Evolutionary conservation across 2,329 filamentous ascomycete species (phyloP).

Genomic region (Nemania sp.): DNA sequence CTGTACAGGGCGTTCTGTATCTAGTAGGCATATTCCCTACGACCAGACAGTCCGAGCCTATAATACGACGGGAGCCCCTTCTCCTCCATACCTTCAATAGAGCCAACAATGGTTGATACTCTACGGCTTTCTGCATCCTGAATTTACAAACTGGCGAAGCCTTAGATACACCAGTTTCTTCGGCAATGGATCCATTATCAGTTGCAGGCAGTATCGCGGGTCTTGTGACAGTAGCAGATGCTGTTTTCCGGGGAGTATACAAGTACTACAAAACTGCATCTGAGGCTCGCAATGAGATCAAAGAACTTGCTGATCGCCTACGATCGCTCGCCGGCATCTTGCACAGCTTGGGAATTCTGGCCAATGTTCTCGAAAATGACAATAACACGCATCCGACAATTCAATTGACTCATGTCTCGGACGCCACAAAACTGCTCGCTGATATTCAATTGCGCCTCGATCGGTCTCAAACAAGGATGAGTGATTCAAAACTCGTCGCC

Average conservation of each 20-base stretch:
- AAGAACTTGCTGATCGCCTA: conserved; percentile 30
- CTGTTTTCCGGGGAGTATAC: conserved; percentile 30
- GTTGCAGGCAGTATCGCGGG: conserved; percentile 39
- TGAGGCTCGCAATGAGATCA: conserved; percentile 32
- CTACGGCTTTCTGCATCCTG: no score
- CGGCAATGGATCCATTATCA: conserved; percentile 34
- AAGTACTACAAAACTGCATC: conserved; percentile 35
- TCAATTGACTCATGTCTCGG: conserved; percentile 26
- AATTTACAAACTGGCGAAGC: no score
- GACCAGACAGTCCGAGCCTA: no score
- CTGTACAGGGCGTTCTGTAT: no score
- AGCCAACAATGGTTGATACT: no score
- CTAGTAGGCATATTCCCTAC: no score
- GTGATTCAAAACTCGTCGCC: not conserved
- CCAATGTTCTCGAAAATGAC: conserved; percentile 27
- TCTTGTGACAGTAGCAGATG: conserved; percentile 36
- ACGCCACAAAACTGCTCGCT: conserved; percentile 22
- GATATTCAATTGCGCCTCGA: conserved; percentile 27
- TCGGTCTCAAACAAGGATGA: conserved; percentile 15
- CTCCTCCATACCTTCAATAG: no score
- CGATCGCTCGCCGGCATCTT: conserved; percentile 28
- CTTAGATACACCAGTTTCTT: not conserved
- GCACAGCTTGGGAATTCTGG: conserved; percentile 30
- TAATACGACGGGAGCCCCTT: no score
- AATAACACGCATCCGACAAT: conserved; percentile 13